Evolutionary conservation across 192 early-diverging fungal species (phyloP).

Genomic region (Thoreauomyces humboldtii): DNA sequence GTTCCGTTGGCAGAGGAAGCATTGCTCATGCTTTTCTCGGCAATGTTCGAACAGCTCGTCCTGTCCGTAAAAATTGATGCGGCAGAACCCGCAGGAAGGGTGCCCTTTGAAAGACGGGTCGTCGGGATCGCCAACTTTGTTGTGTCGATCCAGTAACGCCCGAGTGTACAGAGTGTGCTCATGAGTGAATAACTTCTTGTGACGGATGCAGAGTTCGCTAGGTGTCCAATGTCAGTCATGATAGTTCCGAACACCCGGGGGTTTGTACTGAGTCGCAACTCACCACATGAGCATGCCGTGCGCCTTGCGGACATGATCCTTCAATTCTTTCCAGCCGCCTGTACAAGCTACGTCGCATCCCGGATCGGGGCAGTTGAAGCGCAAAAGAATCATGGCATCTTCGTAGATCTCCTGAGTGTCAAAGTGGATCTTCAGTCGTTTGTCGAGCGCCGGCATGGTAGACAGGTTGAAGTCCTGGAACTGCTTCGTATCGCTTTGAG

Average conservation of each 20-base stretch:
- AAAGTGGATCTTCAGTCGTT: conserved; percentile 70
- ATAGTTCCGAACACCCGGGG: too few relatives aligned
- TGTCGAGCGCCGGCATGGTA: conserved; percentile 60
- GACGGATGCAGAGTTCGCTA: conserved; percentile 82
- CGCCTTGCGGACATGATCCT: conserved; percentile 72
- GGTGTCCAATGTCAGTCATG: background rate
- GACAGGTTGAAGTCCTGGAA: conserved; percentile 38
- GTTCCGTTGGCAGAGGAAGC: conserved; percentile 76
- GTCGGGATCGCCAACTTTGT: conserved; percentile 61
- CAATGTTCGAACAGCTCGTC: conserved; percentile 97
- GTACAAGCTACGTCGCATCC: conserved; percentile 70
- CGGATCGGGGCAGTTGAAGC: conserved; percentile 86
- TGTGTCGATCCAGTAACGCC: conserved; percentile 74
- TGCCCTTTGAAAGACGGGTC: conserved; percentile 70
- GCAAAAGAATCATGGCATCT: conserved; percentile 66
- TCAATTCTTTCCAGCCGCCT: conserved; percentile 81
- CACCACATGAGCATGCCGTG: conserved; percentile 80
- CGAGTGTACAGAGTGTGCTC: conserved; percentile 85
- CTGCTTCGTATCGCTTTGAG: conserved; percentile 54
- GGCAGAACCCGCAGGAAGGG: conserved; percentile 89
- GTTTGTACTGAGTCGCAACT: conserved; percentile 19
- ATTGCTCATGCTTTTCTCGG: conserved; percentile 89
- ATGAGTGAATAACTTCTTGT: conserved; percentile 92
- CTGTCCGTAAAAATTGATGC: conserved; percentile 75
- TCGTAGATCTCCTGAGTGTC: conserved; percentile 74